Percentiles rank a stretch among this genome's conserved stretches.
phyloP scores from a whole-genome alignment of 108 stramenopile species.

The Fragilariopsis cylindrus region DNA sequence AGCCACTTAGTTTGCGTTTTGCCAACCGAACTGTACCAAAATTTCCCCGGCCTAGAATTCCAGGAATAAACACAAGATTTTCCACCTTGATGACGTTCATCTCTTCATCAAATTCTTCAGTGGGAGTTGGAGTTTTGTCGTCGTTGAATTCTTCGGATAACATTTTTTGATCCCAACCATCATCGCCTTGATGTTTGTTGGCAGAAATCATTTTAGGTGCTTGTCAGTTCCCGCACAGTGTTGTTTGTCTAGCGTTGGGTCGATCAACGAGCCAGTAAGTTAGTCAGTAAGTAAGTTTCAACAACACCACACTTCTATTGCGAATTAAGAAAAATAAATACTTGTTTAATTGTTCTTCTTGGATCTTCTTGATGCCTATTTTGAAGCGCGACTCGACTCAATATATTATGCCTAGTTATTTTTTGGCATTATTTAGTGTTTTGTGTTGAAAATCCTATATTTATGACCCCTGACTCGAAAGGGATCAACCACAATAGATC shows the following conservation, averaged over 20 bases:
- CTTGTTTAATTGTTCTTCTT: too few relatives aligned
- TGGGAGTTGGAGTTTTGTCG: not conserved
- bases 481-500: too few relatives aligned
- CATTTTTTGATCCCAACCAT: not conserved
- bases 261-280: too few relatives aligned
- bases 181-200: not conserved
- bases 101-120: conserved; percentile 53
- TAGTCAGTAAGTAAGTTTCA: too few relatives aligned
- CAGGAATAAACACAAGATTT: conserved; percentile 58
- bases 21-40: conserved; percentile 80
- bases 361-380: too few relatives aligned
- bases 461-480: too few relatives aligned
- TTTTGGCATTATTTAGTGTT: too few relatives aligned
- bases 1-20: conserved; percentile 22
- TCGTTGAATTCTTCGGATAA: not conserved
- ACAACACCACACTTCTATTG: too few relatives aligned
- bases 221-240: not conserved
- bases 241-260: not conserved
- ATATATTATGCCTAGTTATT: too few relatives aligned
- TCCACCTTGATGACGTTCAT: conserved; percentile 59
- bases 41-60: conserved; percentile 70
- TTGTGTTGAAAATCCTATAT: too few relatives aligned
- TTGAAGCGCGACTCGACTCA: too few relatives aligned
- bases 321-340: too few relatives aligned
- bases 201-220: not conserved